phyloP scores from a whole-genome alignment of 1,139 yeast genomes.

The Pichia sorboxylosa region DNA sequence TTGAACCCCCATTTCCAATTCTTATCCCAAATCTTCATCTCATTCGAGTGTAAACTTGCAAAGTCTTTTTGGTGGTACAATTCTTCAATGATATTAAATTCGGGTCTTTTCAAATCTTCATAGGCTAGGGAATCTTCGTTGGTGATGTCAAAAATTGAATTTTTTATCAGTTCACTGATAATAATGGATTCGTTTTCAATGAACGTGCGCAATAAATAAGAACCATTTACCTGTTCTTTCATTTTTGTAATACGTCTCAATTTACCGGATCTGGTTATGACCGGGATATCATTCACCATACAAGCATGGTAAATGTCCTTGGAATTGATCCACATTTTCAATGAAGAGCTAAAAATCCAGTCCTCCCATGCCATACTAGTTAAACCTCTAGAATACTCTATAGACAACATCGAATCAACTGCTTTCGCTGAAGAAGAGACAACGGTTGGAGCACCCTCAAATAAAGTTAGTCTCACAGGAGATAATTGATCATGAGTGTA shows the following conservation, averaged over 20 bases:
- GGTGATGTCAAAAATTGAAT: slow-evolving; percentile 6
- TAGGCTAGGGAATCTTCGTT: background rate
- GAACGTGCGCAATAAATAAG: too few relatives aligned
- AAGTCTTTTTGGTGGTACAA: slow-evolving; percentile 1
- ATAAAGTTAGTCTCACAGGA: slow-evolving; percentile 34
- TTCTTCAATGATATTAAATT: slow-evolving; percentile 3
- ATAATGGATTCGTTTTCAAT: too few relatives aligned
- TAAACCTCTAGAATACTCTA: slow-evolving; percentile 14
- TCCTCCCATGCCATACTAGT: slow-evolving; percentile 23
- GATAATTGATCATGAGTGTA: slow-evolving; percentile 27
- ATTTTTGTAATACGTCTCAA: too few relatives aligned
- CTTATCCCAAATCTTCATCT: slow-evolving; percentile 3
- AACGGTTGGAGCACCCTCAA: slow-evolving; percentile 38
- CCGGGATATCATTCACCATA: background rate
- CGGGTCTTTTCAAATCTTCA: background rate
- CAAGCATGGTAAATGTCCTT: slow-evolving; percentile 2
- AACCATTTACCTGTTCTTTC: too few relatives aligned
- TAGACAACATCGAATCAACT: slow-evolving; percentile 25
- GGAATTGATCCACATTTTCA: slow-evolving; percentile 17
- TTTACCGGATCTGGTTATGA: too few relatives aligned
- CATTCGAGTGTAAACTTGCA: slow-evolving; percentile 4
- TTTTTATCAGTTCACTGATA: slow-evolving; percentile 1
- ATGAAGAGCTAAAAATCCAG: slow-evolving; percentile 16
- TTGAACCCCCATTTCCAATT: slow-evolving; percentile 4
- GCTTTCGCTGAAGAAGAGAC: slow-evolving; percentile 28